These are phyloP conservation scores for Cystofilobasidium macerans DNA, from an alignment of 768 basidiomycete species.

Conservation along the genomic window DNA sequence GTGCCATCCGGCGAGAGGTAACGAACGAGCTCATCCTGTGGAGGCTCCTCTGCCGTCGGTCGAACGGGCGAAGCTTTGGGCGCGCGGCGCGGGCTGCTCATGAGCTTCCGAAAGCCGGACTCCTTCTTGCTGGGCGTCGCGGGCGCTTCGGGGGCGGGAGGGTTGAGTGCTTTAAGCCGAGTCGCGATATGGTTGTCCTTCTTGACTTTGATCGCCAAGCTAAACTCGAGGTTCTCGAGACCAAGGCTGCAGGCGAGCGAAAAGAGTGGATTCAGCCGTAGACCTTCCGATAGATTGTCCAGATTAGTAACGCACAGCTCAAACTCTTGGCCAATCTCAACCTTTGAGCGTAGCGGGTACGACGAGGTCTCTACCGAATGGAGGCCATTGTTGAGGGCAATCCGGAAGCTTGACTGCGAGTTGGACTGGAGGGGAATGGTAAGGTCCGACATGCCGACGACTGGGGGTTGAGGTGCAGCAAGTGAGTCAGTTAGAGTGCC, in stretches of 20 bases:
- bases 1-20: conserved; percentile 78
- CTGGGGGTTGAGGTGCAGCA: conserved; percentile 41
- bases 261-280: background rate
- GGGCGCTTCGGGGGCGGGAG: conserved; percentile 45
- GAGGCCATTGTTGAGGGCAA: conserved; percentile 91
- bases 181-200: conserved; percentile 72
- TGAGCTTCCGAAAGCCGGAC: conserved; percentile 35
- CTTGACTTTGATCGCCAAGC: conserved; percentile 73
- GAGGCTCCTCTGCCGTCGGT: conserved; percentile 18
- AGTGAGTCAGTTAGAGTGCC: too few relatives aligned
- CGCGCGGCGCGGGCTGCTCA: conserved; percentile 40
- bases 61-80: conserved; percentile 31
- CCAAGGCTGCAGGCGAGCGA: conserved; percentile 52
- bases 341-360: conserved; percentile 31
- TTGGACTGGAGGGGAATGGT: conserved; percentile 68
- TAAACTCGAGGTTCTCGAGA: conserved; percentile 90
- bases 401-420: conserved; percentile 55
- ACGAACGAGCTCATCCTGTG: conserved; percentile 59
- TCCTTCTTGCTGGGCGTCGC: conserved; percentile 55
- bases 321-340: conserved; percentile 38
- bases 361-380: conserved; percentile 81
- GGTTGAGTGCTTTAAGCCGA: conserved; percentile 58
- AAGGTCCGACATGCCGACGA: conserved; percentile 62
- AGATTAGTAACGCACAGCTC: conserved; percentile 34
- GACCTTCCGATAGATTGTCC: background rate